Conservation (phyloP, 805 yeast species). For the Cyberlindnera bimundalis region DNA sequence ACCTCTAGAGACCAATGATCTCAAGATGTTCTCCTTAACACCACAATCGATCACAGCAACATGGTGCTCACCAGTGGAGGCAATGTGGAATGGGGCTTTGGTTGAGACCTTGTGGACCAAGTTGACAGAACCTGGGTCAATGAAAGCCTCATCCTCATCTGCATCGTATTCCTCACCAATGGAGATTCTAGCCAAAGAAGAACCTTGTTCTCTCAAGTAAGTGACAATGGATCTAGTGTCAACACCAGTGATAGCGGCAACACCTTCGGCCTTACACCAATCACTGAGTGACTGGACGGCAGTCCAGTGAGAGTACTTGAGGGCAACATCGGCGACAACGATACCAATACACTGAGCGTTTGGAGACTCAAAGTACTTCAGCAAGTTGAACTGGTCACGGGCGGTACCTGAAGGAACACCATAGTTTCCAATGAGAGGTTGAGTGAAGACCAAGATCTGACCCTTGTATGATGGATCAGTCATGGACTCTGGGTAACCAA, state of each 20-base stretch:
- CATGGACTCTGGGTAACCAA: conserved; percentile 98
- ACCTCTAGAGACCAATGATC: conserved; percentile 92
- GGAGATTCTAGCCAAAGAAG: conserved; percentile 85
- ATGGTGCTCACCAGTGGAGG: conserved; percentile 64
- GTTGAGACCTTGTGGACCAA: conserved; percentile 93
- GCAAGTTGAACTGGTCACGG: conserved; percentile 79
- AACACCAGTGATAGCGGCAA: conserved; percentile 94
- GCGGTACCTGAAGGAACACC: conserved; percentile 89
- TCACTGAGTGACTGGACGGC: conserved; percentile 93
- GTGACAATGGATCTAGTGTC: conserved; percentile 95
- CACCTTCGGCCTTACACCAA: conserved; percentile 96
- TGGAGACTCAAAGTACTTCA: conserved; percentile 90
- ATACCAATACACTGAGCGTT: conserved; percentile 92
- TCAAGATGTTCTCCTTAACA: conserved; percentile 93
- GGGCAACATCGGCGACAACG: conserved; percentile 92
- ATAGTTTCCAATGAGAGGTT: conserved; percentile 95
- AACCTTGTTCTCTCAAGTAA: conserved; percentile 92
- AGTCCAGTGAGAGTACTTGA: conserved; percentile 98
- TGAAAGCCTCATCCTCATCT: conserved; percentile 85
- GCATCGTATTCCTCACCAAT: conserved; percentile 91
- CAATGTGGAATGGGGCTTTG: conserved; percentile 88
- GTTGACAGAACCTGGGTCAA: conserved; percentile 86
- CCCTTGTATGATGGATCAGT: conserved; percentile 98
- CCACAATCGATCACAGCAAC: conserved; percentile 97
- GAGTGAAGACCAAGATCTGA: conserved; percentile 94